phyloP scores from a whole-genome alignment of 169 alveolate genomes.

The Eimeria necatrix region DNA sequence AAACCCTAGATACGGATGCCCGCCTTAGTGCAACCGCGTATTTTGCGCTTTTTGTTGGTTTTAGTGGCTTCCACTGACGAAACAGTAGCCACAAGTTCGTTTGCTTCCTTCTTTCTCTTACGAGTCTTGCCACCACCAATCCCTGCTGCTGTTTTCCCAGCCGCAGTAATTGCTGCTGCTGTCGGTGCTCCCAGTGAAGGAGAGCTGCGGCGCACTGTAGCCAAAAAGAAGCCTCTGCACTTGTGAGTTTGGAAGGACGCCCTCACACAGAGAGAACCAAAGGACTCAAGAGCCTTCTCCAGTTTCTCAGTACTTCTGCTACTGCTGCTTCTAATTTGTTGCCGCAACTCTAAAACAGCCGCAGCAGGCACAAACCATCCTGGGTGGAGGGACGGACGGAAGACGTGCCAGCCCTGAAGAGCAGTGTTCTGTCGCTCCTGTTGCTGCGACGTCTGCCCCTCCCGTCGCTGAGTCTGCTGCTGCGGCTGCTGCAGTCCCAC shows the following conservation, averaged over 20 bases:
- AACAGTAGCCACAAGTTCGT: background rate
- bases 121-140: too few species aligned
- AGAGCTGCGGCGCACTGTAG: conserved; percentile 64
- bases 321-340: conserved; percentile 18
- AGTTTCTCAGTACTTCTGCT: conserved; percentile 11
- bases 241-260: conserved; percentile 80
- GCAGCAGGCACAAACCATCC: conserved; percentile 71
- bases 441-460: conserved; percentile 24
- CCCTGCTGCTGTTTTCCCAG: background rate
- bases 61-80: background rate
- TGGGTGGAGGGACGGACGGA: conserved; percentile 30
- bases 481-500: conserved; percentile 53
- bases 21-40: conserved; percentile 58
- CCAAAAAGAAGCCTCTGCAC: conserved; percentile 86
- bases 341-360: conserved; percentile 44
- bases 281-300: conserved; percentile 26
- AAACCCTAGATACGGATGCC: conserved; percentile 56
- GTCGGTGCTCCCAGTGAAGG: conserved; percentile 1
- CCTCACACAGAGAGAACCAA: conserved; percentile 68
- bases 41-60: background rate
- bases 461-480: conserved; percentile 19
- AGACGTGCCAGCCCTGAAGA: conserved; percentile 14
- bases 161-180: conserved; percentile 32
- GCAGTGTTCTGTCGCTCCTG: background rate
- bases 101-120: too few species aligned